Conservation (phyloP, 2,329 filamentous ascomycete genomes). For the Niveomyces coronatus region DNA sequence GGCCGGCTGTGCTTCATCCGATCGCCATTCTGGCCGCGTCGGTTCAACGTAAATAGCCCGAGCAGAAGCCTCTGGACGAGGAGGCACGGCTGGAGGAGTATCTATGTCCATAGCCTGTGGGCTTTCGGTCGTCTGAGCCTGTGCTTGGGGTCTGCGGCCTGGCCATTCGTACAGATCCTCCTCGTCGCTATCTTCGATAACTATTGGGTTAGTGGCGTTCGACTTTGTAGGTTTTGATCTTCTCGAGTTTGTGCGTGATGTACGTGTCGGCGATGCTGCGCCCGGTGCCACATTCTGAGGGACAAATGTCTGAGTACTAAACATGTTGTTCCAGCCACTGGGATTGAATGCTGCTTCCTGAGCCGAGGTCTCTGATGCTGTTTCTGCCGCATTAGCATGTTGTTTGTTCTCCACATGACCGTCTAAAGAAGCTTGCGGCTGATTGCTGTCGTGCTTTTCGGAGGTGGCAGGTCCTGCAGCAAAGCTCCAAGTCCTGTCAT, state of each 20-base stretch:
- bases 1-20: conserved; percentile 31
- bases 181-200: conserved; percentile 37
- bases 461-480: conserved; percentile 33
- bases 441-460: conserved; percentile 20
- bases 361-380: neutral
- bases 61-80: conserved; percentile 19
- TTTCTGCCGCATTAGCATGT: neutral
- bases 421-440: conserved; percentile 12
- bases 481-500: conserved; percentile 37
- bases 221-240: conserved; percentile 50
- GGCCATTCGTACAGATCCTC: conserved; percentile 27
- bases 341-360: conserved; percentile 34
- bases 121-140: conserved; percentile 27
- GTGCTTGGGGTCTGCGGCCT: conserved; percentile 23
- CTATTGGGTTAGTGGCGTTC: conserved; percentile 33
- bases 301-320: conserved; percentile 44
- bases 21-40: conserved; percentile 48
- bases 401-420: neutral
- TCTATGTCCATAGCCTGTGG: conserved; percentile 59
- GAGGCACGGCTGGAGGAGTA: conserved; percentile 29
- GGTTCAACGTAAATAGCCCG: conserved; percentile 50
- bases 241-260: conserved; percentile 38
- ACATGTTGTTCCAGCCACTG: conserved; percentile 43
- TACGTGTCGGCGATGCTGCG: conserved; percentile 35
- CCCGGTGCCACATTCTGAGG: conserved; percentile 30